These are phyloP conservation scores for Pichia inconspicua DNA, from an alignment of 1,139 yeast species.

Conservation along the genomic window DNA sequence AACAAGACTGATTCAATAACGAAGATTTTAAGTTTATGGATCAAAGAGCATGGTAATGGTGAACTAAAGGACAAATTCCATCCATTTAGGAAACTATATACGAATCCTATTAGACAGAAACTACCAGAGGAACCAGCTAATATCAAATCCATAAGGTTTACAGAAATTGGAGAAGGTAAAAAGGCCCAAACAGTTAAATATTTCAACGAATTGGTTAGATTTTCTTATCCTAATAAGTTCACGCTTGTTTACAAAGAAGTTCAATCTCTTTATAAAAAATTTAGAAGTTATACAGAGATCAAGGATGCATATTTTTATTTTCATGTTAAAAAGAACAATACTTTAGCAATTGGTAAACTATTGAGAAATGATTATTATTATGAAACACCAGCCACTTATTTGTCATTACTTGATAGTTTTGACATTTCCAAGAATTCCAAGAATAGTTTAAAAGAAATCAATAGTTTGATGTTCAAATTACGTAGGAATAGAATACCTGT, in stretches of 20 bases:
- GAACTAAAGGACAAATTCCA: neutral
- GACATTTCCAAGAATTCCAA: conserved; percentile 6
- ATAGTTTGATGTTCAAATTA: neutral
- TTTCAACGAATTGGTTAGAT: conserved; percentile 4
- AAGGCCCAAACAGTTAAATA: neutral
- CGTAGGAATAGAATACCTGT: conserved; percentile 2
- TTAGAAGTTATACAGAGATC: conserved; percentile 1
- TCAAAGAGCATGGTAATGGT: neutral
- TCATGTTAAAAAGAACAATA: conserved; percentile 4
- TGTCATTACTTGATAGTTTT: neutral
- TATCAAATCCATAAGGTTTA: neutral
- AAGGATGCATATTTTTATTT: conserved; percentile 3
- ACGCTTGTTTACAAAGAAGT: neutral
- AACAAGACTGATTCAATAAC: neutral
- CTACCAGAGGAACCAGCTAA: conserved; percentile 5
- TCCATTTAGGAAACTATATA: neutral
- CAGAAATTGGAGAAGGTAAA: neutral
- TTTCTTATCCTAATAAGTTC: conserved; percentile 4
- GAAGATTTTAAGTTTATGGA: conserved; percentile 4
- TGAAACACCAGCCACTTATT: conserved; percentile 1
- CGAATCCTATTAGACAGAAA: conserved; percentile 5
- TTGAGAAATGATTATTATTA: neutral
- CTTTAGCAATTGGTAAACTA: neutral
- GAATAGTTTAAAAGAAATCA: neutral
- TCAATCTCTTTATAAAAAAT: conserved; percentile 1